phyloP scores from a whole-genome alignment of 2,329 filamentous ascomycete species.

The Calonectria multiphialidica region DNA sequence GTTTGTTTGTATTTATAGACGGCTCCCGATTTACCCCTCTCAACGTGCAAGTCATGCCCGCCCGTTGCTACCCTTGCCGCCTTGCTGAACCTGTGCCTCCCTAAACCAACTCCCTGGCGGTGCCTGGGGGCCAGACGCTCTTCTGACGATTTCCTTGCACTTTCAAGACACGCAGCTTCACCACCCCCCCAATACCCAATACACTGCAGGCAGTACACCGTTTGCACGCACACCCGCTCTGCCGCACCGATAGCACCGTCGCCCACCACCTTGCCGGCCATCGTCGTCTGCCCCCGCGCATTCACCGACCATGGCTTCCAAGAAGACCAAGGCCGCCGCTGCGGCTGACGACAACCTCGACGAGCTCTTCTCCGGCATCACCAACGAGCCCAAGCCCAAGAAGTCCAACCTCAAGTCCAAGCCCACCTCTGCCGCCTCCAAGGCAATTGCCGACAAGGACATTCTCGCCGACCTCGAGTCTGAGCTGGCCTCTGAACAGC shows the following conservation, averaged over 20 bases:
- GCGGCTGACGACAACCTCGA: constrained; percentile 72
- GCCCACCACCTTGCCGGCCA: constrained; percentile 7
- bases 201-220: not conserved
- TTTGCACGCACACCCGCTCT: not conserved
- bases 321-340: constrained; percentile 67
- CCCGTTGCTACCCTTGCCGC: constrained; percentile 33
- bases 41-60: not conserved
- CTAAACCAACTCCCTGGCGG: constrained; percentile 17
- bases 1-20: not conserved
- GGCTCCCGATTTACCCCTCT: not conserved
- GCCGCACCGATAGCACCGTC: not conserved
- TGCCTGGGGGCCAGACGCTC: constrained; percentile 34
- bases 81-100: constrained; percentile 24
- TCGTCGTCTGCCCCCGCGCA: constrained; percentile 15
- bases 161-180: constrained; percentile 19
- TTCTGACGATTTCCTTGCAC: constrained; percentile 31
- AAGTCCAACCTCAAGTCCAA: constrained; percentile 61
- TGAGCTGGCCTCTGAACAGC: constrained; percentile 76
- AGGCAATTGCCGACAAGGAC: constrained; percentile 72
- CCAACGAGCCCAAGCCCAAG: constrained; percentile 62
- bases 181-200: constrained; percentile 17
- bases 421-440: constrained; percentile 62
- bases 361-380: constrained; percentile 74
- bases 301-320: constrained; percentile 66
- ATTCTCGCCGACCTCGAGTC: constrained; percentile 87